Evolutionary conservation across 441 rosid species (phyloP), one percentile per base, ranked within the genome.

Genomic region (Populus hybrid): DNA sequence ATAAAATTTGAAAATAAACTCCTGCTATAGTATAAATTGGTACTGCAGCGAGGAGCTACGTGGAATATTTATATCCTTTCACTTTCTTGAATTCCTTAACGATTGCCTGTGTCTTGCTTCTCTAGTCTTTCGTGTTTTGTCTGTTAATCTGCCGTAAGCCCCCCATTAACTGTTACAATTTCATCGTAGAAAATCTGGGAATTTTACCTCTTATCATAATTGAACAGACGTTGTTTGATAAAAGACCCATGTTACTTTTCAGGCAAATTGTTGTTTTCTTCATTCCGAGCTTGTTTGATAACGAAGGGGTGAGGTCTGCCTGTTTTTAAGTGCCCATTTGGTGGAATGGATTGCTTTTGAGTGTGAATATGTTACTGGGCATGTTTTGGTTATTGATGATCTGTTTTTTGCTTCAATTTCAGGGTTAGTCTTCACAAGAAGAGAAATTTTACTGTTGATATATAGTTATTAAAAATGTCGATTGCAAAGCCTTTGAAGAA

Each of bases 401-500:
- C 38, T 35, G 38, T 1, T 6, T 35, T 35, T 35, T 35, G 38
- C 38, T 35, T 35, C 38, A 35, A 35, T 35, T 35, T 35, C 38
- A 35, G 38, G 38, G 38, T 35, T 35, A 35, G 38, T 6, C 1
- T 35, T 1, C 1, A 35, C 38, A 0, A 3, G 38, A 35, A 35
- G 38, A 35, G 38, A 35, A 5, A 35, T 5, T 35, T 7, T 35
- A 35, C 8, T 35, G 0, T 35, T 35, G 8, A 0, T 5, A 0
- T 5, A 35, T 35, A 35, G 7, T 35, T 35, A 1, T 35, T 35
- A 35, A 67, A 75, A 64, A 75, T 80, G 86, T 89, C 87, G 26
- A 80, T 82, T 75, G 82, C 83, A 68, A 86, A 78, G 66, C 80
- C 89, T n/a, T 81, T 89, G 67, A 88, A 88, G 85, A 94, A 89